These are phyloP conservation scores for Musa balbisiana DNA, from an alignment of 202 grass and related monocot genomes.

Conservation along the genomic window DNA sequence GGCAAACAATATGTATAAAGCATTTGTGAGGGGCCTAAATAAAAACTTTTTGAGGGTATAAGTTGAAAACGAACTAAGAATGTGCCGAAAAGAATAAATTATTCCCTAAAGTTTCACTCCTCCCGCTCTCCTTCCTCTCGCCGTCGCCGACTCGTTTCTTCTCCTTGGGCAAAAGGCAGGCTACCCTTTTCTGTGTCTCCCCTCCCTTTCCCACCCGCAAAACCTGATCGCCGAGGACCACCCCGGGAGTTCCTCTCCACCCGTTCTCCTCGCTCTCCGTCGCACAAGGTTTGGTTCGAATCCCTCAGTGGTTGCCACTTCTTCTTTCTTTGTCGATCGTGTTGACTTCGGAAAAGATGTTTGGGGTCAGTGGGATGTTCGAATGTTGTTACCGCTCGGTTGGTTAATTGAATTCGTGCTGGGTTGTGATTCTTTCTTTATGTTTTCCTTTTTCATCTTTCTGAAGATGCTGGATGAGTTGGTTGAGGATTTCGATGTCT, in stretches of 20 bases:
- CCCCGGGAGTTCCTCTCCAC: not conserved
- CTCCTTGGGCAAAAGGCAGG: not conserved
- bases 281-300: not conserved
- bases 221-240: not conserved
- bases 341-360: not conserved
- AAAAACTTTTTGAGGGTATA: not conserved
- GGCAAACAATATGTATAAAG: not conserved
- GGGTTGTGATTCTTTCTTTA: not conserved
- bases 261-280: too few relatives aligned
- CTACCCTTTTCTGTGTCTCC: not conserved
- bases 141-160: not conserved
- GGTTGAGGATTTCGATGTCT: not conserved
- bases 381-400: not conserved
- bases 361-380: not conserved
- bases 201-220: not conserved
- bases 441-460: not conserved
- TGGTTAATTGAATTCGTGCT: not conserved
- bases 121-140: conserved; percentile 5
- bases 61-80: not conserved
- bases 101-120: not conserved
- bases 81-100: not conserved
- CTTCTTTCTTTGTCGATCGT: not conserved
- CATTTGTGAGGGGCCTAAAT: not conserved
- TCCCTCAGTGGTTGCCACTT: not conserved
- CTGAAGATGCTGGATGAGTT: not conserved